Evolutionary conservation across 2,329 filamentous ascomycete genomes (phyloP), one percentile per base, ranked within the genome.

Genomic region (Paecilomyces dactylethromorphus): DNA sequence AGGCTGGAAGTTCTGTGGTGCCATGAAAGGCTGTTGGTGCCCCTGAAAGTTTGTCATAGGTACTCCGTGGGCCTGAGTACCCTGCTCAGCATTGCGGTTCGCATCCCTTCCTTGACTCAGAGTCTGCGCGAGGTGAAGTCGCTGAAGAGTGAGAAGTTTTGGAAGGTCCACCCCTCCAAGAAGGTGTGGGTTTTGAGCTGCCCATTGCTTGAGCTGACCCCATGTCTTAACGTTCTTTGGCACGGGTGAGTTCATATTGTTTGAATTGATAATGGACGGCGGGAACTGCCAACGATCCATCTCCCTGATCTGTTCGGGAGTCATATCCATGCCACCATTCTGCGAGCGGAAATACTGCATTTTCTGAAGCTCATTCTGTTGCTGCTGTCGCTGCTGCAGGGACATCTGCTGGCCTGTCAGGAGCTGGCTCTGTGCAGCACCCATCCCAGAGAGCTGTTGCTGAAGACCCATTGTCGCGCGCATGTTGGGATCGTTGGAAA

Each of bases 201-300:
- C 78, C 74, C 81, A 83, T 56, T 79, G 72, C 68, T 85, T 86
- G 6, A 86, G 72, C 58, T 84, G 79, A 8, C 78, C 78, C 84
- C 84, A 86, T 2, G 78, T 80, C 63, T 78, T 81, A 24, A 85
- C 73, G 12, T 79, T 70, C 29, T 77, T 78, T 5, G 83, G 82
- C 10, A 83, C 65, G 18, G 73, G 68, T 26, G 71, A 67, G 12
- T 64, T 63, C 7, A 69, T 60, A 53, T 68, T 71, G 32, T 68
- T 72, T 35, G 68, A 67, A 56, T 66, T 69, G 12, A 75, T 62
- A n/a, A 74, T 69, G 11, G 64, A 65, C 2, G 66, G 68, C 4
- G 76, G 77, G 57, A 78, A 78, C 8, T 63, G 60, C 4, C 71
- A 35, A 26, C 66, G 66, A 60, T 79, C 77, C 77, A 79, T 79